Percentiles rank a stretch among this genome's conserved stretches.
phyloP scores from a whole-genome alignment of 2,329 filamentous ascomycete species.

The Colletotrichum destructivum region DNA sequence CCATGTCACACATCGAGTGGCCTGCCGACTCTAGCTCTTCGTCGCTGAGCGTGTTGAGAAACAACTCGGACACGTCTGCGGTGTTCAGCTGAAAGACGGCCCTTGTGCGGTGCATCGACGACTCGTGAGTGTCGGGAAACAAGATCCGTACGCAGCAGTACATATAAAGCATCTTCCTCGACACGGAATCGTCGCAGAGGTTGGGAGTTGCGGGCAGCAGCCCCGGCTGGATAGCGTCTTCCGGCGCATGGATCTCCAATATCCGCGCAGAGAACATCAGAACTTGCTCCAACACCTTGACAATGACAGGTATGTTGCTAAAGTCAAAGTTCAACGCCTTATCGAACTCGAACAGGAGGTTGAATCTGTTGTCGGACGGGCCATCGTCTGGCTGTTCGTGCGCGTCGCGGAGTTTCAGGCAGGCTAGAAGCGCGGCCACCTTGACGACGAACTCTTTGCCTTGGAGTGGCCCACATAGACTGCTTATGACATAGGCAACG shows the following conservation, averaged over 20 bases:
- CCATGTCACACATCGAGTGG: background rate
- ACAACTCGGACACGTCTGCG: background rate
- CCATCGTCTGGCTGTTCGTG: background rate
- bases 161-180: slow-evolving; percentile 7
- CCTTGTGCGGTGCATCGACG: background rate
- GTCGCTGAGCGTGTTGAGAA: slow-evolving; percentile 10
- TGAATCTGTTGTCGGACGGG: background rate
- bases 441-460: slow-evolving; percentile 21
- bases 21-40: background rate
- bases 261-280: slow-evolving; percentile 12
- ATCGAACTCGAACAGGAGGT: slow-evolving; percentile 15
- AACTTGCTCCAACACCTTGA: slow-evolving; percentile 15
- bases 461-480: slow-evolving; percentile 8
- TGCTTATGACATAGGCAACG: slow-evolving; percentile 17
- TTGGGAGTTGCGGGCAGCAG: background rate
- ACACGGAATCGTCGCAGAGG: slow-evolving; percentile 3
- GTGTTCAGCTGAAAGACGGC: slow-evolving; percentile 11
- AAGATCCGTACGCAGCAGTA: slow-evolving; percentile 6
- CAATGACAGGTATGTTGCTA: background rate
- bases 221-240: slow-evolving; percentile 8
- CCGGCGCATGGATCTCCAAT: slow-evolving; percentile 1
- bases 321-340: slow-evolving; percentile 14
- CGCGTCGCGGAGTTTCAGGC: slow-evolving; percentile 4
- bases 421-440: slow-evolving; percentile 2
- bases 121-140: slow-evolving; percentile 1